Evolutionary conservation across 2,329 filamentous ascomycete species (phyloP).

Genomic region (Dryadomyces quercus-mongolicae): DNA sequence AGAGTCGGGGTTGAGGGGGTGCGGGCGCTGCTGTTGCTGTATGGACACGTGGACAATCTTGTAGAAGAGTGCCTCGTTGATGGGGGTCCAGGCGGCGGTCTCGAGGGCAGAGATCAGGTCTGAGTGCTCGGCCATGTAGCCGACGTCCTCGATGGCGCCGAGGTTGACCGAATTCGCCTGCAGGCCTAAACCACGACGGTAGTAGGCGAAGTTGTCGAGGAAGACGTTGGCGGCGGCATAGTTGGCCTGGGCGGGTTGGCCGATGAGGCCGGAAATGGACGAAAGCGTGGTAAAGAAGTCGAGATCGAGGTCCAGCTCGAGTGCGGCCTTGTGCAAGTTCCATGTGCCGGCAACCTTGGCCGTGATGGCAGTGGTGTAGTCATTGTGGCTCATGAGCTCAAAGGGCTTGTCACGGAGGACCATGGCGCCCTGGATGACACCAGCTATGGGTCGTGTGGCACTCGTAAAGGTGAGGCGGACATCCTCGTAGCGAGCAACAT

Average conservation of each 20-base stretch:
- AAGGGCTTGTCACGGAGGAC: slow-evolving; percentile 7
- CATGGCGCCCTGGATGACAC: background rate
- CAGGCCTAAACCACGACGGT: slow-evolving; percentile 22
- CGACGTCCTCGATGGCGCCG: slow-evolving; percentile 13
- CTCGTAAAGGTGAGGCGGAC: background rate
- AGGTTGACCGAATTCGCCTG: slow-evolving; percentile 28
- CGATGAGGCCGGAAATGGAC: slow-evolving; percentile 19
- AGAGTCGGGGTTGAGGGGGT: background rate
- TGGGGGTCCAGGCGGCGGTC: background rate
- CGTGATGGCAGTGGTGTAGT: slow-evolving; percentile 9
- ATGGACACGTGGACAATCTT: background rate
- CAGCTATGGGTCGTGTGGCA: background rate
- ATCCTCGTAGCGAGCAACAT: background rate
- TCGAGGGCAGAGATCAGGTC: background rate
- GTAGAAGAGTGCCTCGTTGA: background rate
- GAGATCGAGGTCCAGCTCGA: slow-evolving; percentile 1
- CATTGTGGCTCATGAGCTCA: background rate
- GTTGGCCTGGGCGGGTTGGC: slow-evolving; percentile 24
- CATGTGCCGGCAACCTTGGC: slow-evolving; percentile 20
- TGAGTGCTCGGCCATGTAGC: background rate
- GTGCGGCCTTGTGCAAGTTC: slow-evolving; percentile 14
- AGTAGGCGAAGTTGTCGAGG: slow-evolving; percentile 26
- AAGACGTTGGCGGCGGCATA: slow-evolving; percentile 30
- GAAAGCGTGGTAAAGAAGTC: slow-evolving; percentile 20
- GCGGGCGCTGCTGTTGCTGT: background rate